A percentile compares a stretch with the other conserved stretches of the same genome.
Conservation (phyloP, 2,329 filamentous ascomycete species). For the Corinectria fuckeliana region DNA sequence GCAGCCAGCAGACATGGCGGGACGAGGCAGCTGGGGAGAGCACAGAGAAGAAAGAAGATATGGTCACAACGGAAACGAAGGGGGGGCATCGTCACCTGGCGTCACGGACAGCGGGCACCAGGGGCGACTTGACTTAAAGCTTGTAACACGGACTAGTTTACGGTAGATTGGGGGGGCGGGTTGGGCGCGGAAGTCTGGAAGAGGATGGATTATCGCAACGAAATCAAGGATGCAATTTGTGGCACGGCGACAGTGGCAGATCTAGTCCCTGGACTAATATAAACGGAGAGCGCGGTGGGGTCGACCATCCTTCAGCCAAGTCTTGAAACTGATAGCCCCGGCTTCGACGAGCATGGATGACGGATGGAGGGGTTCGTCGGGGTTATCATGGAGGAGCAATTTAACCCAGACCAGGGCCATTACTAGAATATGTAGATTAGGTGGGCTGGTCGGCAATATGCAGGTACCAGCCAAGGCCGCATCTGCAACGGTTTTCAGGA, state of each 20-base stretch:
- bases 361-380: constrained; percentile 1
- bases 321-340: constrained; percentile 31
- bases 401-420: constrained; percentile 12
- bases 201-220: constrained; percentile 2
- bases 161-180: no score
- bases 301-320: constrained; percentile 29
- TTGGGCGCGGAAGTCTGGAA: no score
- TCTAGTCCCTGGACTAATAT: constrained; percentile 31
- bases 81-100: background rate
- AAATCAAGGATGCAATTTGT: constrained; percentile 16
- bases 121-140: constrained; percentile 35
- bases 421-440: no score
- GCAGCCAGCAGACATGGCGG: constrained; percentile 30
- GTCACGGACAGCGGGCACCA: constrained; percentile 24
- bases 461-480: background rate
- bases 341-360: constrained; percentile 21
- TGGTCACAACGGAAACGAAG: constrained; percentile 7
- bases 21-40: background rate
- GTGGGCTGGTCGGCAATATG: background rate
- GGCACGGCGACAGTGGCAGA: constrained; percentile 22
- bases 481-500: background rate
- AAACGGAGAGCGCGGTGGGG: constrained; percentile 26
- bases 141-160: background rate
- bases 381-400: constrained; percentile 11
- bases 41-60: background rate